Evolutionary conservation across 805 yeast genomes (phyloP), one percentile per base, ranked within the genome.

Genomic region (Zygoascus flipseniorum): DNA sequence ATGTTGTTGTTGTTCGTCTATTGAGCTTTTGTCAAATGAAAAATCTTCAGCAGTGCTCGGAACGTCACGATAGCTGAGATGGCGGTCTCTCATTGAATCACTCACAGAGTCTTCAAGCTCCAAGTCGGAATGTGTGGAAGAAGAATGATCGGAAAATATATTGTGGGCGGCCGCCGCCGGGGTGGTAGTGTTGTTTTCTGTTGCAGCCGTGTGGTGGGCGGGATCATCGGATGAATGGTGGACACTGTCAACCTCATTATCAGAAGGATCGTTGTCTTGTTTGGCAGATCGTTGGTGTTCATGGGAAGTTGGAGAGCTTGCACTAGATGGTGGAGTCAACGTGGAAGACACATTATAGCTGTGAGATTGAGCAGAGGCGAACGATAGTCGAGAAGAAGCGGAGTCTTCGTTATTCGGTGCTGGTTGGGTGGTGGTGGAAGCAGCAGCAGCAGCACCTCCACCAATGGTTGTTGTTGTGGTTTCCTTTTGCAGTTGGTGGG

Each of bases 11-110:
- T 5, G 16, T 13, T 35, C 39, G 16, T 35, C 39, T 4, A 23
- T 23, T 6, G 28, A 23, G 16, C 39, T 35, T 5, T 5, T 35
- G 39, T 44, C 53, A 20, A 50, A 50, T n/a, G 53, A 50, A 23
- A 43, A 50, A 26, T 50, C 53, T 42, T 47, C 41, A 5, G 50
- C 13, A 8, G 41, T n/a, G 14, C 16, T 13, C 13, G 13, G 13
- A n/a, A 35, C 39, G 16, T 35, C 39, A 11, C 39, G 13, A 35
- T 35, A 35, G 39, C 39, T 35, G 16, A 35, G 39, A 35, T 35
- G 39, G 8, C 39, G 39, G 39, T 35, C 39, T 35, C 39, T 35
- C 39, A 35, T 35, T 5, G 39, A 35, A 35, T 35, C 16, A n/a
- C 16, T 11, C 13, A 13, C 39, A 3, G 39, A 35, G 16, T 11